These are phyloP conservation scores for Trichoderma orchidacearum DNA, from an alignment of 495 filamentous ascomycete genomes.

Conservation along the genomic window DNA sequence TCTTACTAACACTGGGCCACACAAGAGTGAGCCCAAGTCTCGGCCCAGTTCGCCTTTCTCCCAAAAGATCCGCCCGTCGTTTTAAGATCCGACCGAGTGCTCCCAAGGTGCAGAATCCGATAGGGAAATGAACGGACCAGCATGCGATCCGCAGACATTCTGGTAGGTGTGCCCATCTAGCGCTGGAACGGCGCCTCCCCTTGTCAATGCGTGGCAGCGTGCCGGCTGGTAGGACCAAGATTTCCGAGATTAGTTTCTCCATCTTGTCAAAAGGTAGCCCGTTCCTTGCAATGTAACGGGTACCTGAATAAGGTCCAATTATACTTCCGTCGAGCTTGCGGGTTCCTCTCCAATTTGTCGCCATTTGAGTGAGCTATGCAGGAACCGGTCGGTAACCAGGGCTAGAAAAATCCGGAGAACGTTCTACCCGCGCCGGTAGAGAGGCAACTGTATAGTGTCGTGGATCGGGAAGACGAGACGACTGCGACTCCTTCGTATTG, in stretches of 20 bases:
- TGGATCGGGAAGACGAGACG: neutral
- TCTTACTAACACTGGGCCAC: neutral
- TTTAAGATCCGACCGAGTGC: neutral
- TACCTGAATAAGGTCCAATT: neutral
- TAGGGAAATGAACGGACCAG: neutral
- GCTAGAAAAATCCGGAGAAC: too few species aligned
- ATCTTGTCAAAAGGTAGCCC: neutral
- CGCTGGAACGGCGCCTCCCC: neutral
- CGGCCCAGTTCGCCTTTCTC: neutral
- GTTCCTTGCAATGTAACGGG: neutral
- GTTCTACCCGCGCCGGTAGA: too few species aligned
- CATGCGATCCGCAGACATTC: neutral
- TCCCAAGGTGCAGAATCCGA: neutral
- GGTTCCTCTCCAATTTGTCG: too few species aligned
- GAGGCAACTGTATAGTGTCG: too few species aligned
- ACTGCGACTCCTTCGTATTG: neutral
- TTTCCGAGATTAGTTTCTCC: conserved; percentile 1
- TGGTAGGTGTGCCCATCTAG: neutral
- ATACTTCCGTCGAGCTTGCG: neutral
- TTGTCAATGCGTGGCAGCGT: neutral
- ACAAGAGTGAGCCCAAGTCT: neutral
- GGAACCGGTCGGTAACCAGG: too few species aligned
- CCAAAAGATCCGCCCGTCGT: neutral
- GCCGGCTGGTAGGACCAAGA: neutral
- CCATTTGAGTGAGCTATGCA: too few species aligned